Base-by-base conservation (phyloP, 108 stramenopile species). In the Hondaea fermentalgiana region DNA sequence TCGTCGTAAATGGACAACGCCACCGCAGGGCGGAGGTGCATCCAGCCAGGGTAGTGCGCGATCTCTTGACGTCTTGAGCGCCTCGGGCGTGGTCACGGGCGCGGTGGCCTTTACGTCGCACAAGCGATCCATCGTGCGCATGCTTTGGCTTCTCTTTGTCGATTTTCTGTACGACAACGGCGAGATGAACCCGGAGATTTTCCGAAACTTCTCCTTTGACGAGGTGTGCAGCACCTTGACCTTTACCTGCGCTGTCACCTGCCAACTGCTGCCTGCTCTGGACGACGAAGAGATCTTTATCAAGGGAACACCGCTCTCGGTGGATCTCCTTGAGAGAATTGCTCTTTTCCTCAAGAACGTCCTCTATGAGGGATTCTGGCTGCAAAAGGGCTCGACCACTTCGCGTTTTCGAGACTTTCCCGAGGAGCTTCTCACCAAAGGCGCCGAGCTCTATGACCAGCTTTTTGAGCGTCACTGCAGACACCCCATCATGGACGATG, bases 281-380 rank as follows among this genome's bases (percentile, higher is more conserved):
- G 51, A 83, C 51, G 76, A 83, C 76, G 49, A 83, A 45, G 76
- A 83, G n/a, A 83, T 83, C 45, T 83, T 83, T 35, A 17, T 53
- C 19, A 83, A 83, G 19, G 76, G 51, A 16, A 16, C 23, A 6
- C 45, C 51, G n/a, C 51, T 83, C 6, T 53, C 49, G 49, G 51
- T 47, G 45, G 51, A 83, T n/a, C 16, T 53, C 1, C 51, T 83
- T n/a, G 3, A 53, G 51, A 47, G 12, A 0, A 53, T 83, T 53
- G 76, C 49, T 55, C 76, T 28, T 12, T 83, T 83, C 51, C 51
- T 83, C 23, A 83, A 83, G 51, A 2, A 83, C 25, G 49, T 83
- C 4, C 49, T 83, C 43, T 83, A 83, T 45, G 49, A 83, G 51
- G 76, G 49, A 1, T 45, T 83, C 28, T 83, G 76, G 76, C 19